Base-by-base conservation (phyloP, 2,329 filamentous ascomycete species). In the Trichophaea hybrida region DNA sequence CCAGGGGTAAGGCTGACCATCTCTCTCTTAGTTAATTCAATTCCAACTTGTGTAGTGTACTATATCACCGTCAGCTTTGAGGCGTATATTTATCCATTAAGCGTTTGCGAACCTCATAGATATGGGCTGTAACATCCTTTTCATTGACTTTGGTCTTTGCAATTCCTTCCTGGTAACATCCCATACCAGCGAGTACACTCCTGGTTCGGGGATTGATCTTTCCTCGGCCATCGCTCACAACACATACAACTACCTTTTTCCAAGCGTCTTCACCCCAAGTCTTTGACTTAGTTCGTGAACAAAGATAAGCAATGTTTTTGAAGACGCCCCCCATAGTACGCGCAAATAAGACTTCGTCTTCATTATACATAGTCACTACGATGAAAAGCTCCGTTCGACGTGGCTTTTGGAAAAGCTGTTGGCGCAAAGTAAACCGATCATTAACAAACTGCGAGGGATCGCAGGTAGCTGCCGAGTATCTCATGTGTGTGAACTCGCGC, bases 281-380 rank as follows among this genome's bases (percentile, higher is more conserved):
- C 75, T 95, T 94, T 74, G 89, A 95, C 71, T 86, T 88, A 50
- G 84, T 88, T 54, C 91, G 82, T 62, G 86, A 88, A 73, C 93
- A 96, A 87, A 98, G 96, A 76, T 91, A 90, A 72, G 96, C 91
- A 67, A 98, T 88, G 72, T 98, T 98, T 76, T 98, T 97, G 77
- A 97, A 91, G 4, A 98, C 89, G 72, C 93, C 93, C 54, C 84
- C 87, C 88, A 98, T 88, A 4, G 93, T 97, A 46, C 93, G 83
- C 31, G 93, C 89, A 71, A 98, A 96, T 61, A 96, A 77, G 66
- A 97, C 84, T 69, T 98, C 93, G 72, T 98, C 91, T 70, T 98
- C 93, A 70, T 98, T 98, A 76, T 98, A 98, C 83, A 86, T 86
- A 38, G 83, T 86, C 55, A 86, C 77, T 10, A 81, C 83, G 63